phyloP scores from a whole-genome alignment of 2,329 filamentous ascomycete genomes.

The Diaporthe ampelina region DNA sequence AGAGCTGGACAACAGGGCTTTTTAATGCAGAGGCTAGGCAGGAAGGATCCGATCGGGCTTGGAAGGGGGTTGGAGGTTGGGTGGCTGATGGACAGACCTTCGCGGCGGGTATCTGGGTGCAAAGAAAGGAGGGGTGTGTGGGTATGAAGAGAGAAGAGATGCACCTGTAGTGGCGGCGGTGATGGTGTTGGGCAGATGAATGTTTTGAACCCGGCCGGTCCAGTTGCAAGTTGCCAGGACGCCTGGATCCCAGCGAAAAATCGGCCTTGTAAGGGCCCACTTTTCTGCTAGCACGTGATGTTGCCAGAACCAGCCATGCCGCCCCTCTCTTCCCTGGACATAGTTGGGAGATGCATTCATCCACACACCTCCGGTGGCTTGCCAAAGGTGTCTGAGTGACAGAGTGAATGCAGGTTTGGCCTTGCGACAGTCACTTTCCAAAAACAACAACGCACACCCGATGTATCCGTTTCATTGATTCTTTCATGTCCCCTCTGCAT shows the following conservation, averaged over 20 bases:
- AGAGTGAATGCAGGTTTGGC: constrained; percentile 9
- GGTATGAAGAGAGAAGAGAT: constrained; percentile 40
- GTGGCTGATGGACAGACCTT: constrained; percentile 40
- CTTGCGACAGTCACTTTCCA: constrained; percentile 19
- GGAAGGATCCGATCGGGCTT: constrained; percentile 22
- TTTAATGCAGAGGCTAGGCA: constrained; percentile 22
- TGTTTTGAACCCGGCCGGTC: constrained; percentile 55
- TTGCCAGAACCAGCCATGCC: constrained; percentile 18
- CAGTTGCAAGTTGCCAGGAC: constrained; percentile 52
- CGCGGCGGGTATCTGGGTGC: constrained; percentile 40
- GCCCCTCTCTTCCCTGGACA: not conserved
- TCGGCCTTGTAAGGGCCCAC: constrained; percentile 37
- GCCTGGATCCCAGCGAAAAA: constrained; percentile 55
- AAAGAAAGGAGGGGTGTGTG: constrained; percentile 38
- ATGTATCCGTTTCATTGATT: not conserved
- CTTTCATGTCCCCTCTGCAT: not conserved
- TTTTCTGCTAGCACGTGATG: constrained; percentile 20
- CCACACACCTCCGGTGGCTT: not conserved
- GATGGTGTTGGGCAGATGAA: constrained; percentile 39
- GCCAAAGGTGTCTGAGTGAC: not conserved
- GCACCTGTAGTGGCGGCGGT: constrained; percentile 31
- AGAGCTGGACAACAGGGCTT: constrained; percentile 38
- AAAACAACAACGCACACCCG: not conserved
- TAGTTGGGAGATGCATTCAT: constrained; percentile 1
- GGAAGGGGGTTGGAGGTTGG: constrained; percentile 6